Evolutionary conservation across 2,329 filamentous ascomycete genomes (phyloP), one percentile per base, ranked within the genome.

Genomic region (Fusarium fujikuroi): DNA sequence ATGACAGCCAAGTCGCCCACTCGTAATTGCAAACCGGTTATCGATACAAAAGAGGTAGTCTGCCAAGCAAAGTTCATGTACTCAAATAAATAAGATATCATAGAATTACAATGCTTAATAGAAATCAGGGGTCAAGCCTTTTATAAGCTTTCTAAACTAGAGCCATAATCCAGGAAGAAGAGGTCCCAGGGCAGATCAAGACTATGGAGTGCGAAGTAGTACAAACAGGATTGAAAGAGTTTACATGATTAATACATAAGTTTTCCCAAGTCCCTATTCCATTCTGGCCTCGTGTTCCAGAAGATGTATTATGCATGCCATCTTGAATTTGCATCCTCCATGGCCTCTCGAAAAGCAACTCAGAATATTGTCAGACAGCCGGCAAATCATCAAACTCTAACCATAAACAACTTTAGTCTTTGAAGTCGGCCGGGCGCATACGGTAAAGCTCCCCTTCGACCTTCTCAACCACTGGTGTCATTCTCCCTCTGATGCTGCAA

Each of bases 311-410:
- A 12, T 30, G 28, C 9, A 5, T 47, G 19, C 21, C 6, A n/a
- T 6, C 7, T 15, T 14, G 4, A 19, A 21, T 11, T n/a, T 30
- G 1, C 14, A n/a, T n/a, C 46, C 2, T 28, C 7, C 7, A 9
- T 4, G 4, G 16, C 28, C 28, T 2, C 28, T 32, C 7, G 7
- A 30, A 16, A 30, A 5, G 4, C 28, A 30, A 7, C 14, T 30
- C 25, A 7, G 16, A 5, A 30, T 0, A 21, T 3, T 21, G 19
- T 16, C 25, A 21, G 25, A 19, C 0, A 30, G 5, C 25, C 19
- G 15, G 12, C 12, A 0, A 28, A 46, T 7, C 8, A 28, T 28
- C 23, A 2, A 0, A 28, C 5, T 3, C 43, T 3, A 0, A 1
- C 0, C 23, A 2, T 19, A 9, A 25, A 19, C 7, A 25, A 6